Conservation (phyloP, 139 green algal genomes). For the Dunaliella sp. region DNA sequence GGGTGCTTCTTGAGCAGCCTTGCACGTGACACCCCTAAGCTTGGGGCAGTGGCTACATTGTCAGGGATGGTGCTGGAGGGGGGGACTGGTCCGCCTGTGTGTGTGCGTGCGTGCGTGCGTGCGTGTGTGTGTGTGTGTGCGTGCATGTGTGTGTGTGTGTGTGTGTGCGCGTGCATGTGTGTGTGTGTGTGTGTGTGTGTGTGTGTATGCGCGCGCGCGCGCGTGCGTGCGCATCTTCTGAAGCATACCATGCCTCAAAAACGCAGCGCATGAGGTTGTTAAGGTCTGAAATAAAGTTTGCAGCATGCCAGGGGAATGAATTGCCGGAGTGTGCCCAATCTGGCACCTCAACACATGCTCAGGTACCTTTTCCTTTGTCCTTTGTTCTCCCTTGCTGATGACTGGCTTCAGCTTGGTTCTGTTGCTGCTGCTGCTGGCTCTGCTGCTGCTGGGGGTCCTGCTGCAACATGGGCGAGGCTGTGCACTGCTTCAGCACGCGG, state of each 20-base stretch:
- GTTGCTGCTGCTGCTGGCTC: not conserved
- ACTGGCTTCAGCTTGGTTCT: not conserved
- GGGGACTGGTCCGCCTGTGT: not conserved
- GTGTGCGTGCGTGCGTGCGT: not conserved
- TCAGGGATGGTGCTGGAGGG: not conserved
- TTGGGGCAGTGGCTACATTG: not conserved
- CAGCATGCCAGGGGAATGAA: no score
- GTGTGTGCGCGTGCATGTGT: not conserved
- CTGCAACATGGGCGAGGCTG: constrained; percentile 20
- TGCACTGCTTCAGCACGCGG: constrained; percentile 68
- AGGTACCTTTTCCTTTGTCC: no score
- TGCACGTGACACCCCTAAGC: constrained; percentile 15
- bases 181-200: not conserved
- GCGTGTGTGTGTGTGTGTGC: constrained; percentile 1
- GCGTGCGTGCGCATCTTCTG: no score
- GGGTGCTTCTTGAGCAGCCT: constrained; percentile 52
- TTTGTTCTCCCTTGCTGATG: no score
- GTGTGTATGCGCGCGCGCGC: not conserved
- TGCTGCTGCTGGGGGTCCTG: constrained; percentile 1
- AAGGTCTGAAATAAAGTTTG: no score
- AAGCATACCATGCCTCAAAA: no score
- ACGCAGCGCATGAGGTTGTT: no score
- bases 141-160: not conserved
- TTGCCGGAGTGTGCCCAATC: no score
- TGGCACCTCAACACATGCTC: no score